Evolutionary conservation across 768 basidiomycete genomes (phyloP).

Genomic region (Baorangia bicolor): DNA sequence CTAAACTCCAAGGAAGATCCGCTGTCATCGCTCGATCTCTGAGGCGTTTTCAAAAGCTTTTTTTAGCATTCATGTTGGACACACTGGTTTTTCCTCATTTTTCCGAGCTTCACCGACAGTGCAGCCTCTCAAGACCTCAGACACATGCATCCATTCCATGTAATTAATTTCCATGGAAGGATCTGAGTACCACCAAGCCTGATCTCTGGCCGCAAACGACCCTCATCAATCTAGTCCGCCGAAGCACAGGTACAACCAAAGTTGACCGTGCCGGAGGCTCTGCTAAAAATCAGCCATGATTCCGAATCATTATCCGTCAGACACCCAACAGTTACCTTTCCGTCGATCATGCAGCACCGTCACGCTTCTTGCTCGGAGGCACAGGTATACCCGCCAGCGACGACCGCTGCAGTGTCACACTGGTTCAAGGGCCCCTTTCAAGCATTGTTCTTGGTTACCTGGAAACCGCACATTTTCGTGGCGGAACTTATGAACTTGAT

Average conservation of each 20-base stretch:
- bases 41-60: neutral
- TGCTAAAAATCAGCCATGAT: neutral
- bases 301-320: neutral
- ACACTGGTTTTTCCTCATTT: neutral
- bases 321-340: neutral
- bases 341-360: neutral
- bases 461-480: neutral
- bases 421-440: neutral
- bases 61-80: neutral
- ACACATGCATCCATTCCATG: neutral
- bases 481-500: neutral
- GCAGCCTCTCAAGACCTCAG: neutral
- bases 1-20: neutral
- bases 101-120: neutral
- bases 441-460: neutral
- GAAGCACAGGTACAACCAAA: neutral
- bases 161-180: neutral
- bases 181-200: neutral
- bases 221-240: neutral
- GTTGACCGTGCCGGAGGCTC: neutral
- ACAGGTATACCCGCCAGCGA: neutral
- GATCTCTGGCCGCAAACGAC: neutral
- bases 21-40: neutral
- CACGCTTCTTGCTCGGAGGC: neutral
- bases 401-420: neutral